Evolutionary conservation across 805 yeast genomes (phyloP).

Genomic region (Spathaspora passalidarum): DNA sequence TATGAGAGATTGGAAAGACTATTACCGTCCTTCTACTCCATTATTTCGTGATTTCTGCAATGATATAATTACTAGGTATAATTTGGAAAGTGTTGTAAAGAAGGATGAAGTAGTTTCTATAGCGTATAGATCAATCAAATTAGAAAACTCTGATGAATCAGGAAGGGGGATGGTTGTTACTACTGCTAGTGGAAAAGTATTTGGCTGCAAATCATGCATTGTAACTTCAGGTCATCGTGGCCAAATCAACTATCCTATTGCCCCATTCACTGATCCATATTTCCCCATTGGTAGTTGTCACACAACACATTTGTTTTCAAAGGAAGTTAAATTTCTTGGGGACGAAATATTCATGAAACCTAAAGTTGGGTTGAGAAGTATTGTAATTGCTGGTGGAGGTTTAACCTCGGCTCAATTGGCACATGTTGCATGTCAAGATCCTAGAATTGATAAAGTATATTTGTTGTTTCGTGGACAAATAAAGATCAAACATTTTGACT

Average conservation of each 20-base stretch:
- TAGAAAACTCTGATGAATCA: conserved; percentile 18
- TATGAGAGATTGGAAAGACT: conserved; percentile 43
- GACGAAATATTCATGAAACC: conserved; percentile 9
- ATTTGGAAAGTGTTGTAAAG: conserved; percentile 23
- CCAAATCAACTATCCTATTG: conserved; percentile 29
- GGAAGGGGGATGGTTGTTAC: conserved; percentile 32
- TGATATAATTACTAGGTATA: conserved; percentile 30
- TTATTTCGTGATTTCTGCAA: conserved; percentile 39
- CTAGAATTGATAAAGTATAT: conserved; percentile 29
- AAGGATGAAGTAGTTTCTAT: conserved; percentile 33
- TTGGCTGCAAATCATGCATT: conserved; percentile 31
- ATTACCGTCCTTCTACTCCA: conserved; percentile 40
- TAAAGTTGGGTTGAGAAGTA: conserved; percentile 7
- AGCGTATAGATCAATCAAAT: conserved; percentile 23
- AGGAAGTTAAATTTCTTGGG: conserved; percentile 16
- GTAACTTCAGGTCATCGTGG: conserved; percentile 38
- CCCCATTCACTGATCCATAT: conserved; percentile 13
- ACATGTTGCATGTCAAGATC: conserved; percentile 27
- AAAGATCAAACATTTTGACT: conserved; percentile 46
- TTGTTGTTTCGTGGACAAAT: conserved; percentile 34
- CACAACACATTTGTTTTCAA: conserved; percentile 32
- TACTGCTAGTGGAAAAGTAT: conserved; percentile 28
- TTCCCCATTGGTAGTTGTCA: conserved; percentile 29
- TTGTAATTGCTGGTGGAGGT: conserved; percentile 46
- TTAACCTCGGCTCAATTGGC: conserved; percentile 46